phyloP scores from a whole-genome alignment of 805 yeast species.

The Hanseniaspora meyeri region DNA sequence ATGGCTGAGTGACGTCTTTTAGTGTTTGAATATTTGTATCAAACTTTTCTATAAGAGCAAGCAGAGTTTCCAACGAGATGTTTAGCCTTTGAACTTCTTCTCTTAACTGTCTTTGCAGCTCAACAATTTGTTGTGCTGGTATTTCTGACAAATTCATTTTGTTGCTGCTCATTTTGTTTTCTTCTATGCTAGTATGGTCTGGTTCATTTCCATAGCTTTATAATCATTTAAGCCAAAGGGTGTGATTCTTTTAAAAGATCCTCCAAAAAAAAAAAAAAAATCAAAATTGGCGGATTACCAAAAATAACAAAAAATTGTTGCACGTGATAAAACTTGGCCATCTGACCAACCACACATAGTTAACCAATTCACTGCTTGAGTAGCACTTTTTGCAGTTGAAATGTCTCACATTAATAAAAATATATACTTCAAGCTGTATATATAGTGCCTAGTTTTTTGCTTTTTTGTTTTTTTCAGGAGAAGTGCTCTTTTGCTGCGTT shows the following conservation, averaged over 20 bases:
- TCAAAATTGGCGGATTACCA: no score
- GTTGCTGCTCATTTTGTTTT: conserved; percentile 6
- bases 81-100: conserved; percentile 78
- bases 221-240: background rate
- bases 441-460: background rate
- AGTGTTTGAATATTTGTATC: conserved; percentile 68
- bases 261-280: no score
- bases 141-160: conserved; percentile 56
- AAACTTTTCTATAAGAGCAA: conserved; percentile 70
- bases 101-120: conserved; percentile 71
- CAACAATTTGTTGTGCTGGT: conserved; percentile 71
- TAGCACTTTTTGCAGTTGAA: no score
- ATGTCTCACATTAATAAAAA: no score
- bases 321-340: no score
- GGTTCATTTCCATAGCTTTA: background rate
- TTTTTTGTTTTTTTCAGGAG: background rate
- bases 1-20: conserved; percentile 34
- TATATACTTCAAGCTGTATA: background rate
- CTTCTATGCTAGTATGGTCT: no score
- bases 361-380: no score
- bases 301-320: no score
- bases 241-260: background rate
- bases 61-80: conserved; percentile 70
- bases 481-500: background rate
- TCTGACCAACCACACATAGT: no score